These are phyloP conservation scores for Globomyces sp. DNA, from an alignment of 371 early-diverging fungal genomes.

Conservation along the genomic window DNA sequence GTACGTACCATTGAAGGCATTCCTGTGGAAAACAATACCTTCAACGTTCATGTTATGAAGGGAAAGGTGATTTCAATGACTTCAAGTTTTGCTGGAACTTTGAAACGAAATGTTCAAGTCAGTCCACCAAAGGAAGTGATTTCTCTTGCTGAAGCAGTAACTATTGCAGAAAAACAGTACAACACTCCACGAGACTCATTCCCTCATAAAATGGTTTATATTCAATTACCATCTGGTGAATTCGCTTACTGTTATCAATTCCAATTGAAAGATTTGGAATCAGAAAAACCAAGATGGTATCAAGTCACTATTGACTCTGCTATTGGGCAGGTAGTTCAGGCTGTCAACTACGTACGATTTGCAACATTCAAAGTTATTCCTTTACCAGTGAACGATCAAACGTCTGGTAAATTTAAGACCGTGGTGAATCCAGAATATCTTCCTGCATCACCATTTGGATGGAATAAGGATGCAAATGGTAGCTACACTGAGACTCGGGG, in stretches of 20 bases:
- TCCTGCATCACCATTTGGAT: conserved; percentile 40
- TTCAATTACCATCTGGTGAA: conserved; percentile 16
- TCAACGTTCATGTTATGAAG: conserved; percentile 30
- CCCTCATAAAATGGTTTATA: conserved; percentile 16
- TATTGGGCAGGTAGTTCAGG: conserved; percentile 24
- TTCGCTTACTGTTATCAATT: conserved; percentile 18
- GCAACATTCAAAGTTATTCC: conserved; percentile 27
- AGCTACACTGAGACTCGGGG: conserved; percentile 22
- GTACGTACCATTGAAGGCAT: conserved; percentile 32
- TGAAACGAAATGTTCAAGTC: background rate
- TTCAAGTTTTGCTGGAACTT: conserved; percentile 56
- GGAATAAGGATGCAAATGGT: conserved; percentile 28
- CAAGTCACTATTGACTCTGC: conserved; percentile 21
- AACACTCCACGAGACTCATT: conserved; percentile 11
- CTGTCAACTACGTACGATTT: conserved; percentile 16
- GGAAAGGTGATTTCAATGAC: conserved; percentile 74
- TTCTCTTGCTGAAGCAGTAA: conserved; percentile 18
- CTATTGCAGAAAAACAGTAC: conserved; percentile 6
- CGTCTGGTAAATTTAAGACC: conserved; percentile 7
- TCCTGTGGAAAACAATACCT: conserved; percentile 35
- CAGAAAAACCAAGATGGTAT: conserved; percentile 16
- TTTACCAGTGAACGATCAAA: conserved; percentile 20
- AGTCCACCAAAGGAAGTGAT: background rate
- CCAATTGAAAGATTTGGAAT: conserved; percentile 20
- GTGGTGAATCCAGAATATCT: conserved; percentile 20